These are phyloP conservation scores for Zangia roseola DNA, from an alignment of 768 basidiomycete species.

Conservation along the genomic window DNA sequence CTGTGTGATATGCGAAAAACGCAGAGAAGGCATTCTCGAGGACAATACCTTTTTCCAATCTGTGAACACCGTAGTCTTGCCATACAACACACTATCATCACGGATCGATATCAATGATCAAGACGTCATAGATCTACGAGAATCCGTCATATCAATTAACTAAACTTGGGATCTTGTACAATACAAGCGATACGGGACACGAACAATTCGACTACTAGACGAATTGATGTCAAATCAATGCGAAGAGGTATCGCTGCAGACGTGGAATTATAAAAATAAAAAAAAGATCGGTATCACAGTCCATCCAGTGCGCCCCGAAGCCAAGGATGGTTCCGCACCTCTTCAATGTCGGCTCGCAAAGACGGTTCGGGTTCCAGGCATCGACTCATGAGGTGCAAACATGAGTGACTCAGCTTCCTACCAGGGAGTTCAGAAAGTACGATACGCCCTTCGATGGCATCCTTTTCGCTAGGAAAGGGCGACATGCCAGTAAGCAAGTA, in stretches of 20 bases:
- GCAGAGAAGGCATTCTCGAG: too few relatives aligned
- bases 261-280: background rate
- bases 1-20: too few relatives aligned
- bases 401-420: constrained; percentile 42
- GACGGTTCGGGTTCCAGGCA: constrained; percentile 86
- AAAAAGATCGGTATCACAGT: constrained; percentile 5
- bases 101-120: too few relatives aligned
- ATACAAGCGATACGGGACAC: constrained; percentile 14
- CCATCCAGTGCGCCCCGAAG: constrained; percentile 37
- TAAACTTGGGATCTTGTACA: background rate
- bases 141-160: too few relatives aligned
- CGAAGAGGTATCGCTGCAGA: constrained; percentile 8
- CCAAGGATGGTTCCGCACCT: constrained; percentile 88
- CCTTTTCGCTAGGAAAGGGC: constrained; percentile 86
- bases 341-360: constrained; percentile 74
- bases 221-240: constrained; percentile 6
- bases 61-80: too few relatives aligned
- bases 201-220: constrained; percentile 10
- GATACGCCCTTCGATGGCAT: constrained; percentile 68
- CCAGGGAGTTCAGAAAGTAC: constrained; percentile 44
- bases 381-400: constrained; percentile 62
- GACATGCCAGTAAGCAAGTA: constrained; percentile 91
- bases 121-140: too few relatives aligned
- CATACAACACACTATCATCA: too few relatives aligned
- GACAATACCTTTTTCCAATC: too few relatives aligned